A percentile compares a stretch with the other conserved stretches of the same genome.
Conservation (phyloP, 805 yeast species). For the Jamesozyma piceae region DNA sequence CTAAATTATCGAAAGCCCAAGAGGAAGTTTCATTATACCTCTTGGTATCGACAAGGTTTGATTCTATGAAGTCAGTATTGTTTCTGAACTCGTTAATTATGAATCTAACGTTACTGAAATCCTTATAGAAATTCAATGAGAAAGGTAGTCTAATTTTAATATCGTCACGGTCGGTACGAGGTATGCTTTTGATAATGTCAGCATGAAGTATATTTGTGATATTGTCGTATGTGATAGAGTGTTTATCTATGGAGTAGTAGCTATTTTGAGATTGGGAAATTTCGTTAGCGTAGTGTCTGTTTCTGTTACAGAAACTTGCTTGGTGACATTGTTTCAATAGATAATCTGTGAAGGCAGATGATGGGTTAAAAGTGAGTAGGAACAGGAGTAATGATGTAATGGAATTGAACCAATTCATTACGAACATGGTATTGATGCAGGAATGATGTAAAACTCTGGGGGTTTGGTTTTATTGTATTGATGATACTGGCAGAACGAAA, state of each 20-base stretch:
- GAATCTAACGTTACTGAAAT: constrained; percentile 51
- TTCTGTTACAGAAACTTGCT: constrained; percentile 77
- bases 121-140: constrained; percentile 41
- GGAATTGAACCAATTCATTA: neutral
- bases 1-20: constrained; percentile 43
- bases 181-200: constrained; percentile 37
- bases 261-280: constrained; percentile 29
- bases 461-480: no score
- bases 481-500: no score
- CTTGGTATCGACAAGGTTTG: constrained; percentile 29
- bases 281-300: constrained; percentile 52
- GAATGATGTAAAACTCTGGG: no score
- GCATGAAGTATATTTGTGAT: constrained; percentile 35
- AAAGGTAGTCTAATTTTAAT: constrained; percentile 44
- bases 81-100: constrained; percentile 55
- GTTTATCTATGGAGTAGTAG: constrained; percentile 36
- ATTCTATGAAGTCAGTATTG: constrained; percentile 10
- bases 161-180: constrained; percentile 25
- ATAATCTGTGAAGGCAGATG: constrained; percentile 46
- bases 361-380: neutral
- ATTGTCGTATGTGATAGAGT: constrained; percentile 23
- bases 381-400: neutral
- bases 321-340: constrained; percentile 70
- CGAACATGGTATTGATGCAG: neutral
- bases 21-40: constrained; percentile 53